These are phyloP conservation scores for Stagonosporopsis chrysanthemi DNA, from an alignment of 2,329 filamentous ascomycete genomes.

Conservation along the genomic window DNA sequence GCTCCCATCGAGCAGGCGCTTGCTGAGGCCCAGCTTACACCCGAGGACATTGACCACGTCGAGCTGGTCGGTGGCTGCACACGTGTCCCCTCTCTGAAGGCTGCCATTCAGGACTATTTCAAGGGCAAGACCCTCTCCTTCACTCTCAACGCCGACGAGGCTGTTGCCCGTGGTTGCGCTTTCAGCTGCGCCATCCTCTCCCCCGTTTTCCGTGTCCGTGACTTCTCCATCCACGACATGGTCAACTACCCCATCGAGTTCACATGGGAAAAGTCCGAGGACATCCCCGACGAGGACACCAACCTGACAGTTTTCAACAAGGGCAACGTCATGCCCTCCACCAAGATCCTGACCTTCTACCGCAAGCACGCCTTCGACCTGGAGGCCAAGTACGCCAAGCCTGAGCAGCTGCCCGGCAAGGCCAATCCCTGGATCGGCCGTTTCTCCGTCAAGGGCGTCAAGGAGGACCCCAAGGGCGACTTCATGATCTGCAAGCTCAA, in stretches of 20 bases:
- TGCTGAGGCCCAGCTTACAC: constrained; percentile 87
- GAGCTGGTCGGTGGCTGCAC: constrained; percentile 96
- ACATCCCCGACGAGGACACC: constrained; percentile 98
- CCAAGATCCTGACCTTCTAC: constrained; percentile 99
- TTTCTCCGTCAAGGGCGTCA: constrained; percentile 97
- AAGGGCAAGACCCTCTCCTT: constrained; percentile 87
- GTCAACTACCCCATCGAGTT: constrained; percentile 99
- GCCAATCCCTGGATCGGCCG: constrained; percentile 93
- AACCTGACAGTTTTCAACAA: constrained; percentile 97
- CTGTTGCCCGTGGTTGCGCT: constrained; percentile 91
- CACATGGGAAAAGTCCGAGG: constrained; percentile 96
- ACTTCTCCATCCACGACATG: constrained; percentile 97
- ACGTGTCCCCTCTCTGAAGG: constrained; percentile 92
- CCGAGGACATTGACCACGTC: constrained; percentile 90
- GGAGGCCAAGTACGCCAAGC: constrained; percentile 90
- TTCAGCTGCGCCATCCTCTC: constrained; percentile 98
- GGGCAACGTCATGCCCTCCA: constrained; percentile 95
- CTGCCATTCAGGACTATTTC: constrained; percentile 88
- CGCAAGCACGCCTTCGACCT: constrained; percentile 97
- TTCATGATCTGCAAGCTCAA: constrained; percentile 99
- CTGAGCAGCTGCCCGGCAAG: constrained; percentile 86
- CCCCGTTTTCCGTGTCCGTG: constrained; percentile 96
- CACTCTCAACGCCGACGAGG: constrained; percentile 98
- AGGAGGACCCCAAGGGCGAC: constrained; percentile 90
- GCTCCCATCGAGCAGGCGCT: constrained; percentile 87